phyloP scores from a whole-genome alignment of 2,329 filamentous ascomycete species.

The Phialemoniopsis sp. region DNA sequence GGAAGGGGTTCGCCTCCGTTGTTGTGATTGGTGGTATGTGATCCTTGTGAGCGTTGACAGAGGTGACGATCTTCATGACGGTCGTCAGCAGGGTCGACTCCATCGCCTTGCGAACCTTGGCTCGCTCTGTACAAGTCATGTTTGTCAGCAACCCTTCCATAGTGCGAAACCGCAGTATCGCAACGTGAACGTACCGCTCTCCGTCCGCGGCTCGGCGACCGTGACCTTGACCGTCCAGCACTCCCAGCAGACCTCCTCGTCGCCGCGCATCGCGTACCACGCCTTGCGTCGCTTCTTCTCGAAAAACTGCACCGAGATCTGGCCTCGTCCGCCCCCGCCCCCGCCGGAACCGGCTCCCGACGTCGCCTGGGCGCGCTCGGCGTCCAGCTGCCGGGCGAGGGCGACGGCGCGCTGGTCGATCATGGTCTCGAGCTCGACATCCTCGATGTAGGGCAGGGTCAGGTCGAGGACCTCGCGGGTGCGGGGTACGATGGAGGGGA shows the following conservation, averaged over 20 bases:
- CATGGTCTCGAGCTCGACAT: constrained; percentile 86
- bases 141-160: neutral
- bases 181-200: constrained; percentile 63
- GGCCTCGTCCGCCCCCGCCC: constrained; percentile 45
- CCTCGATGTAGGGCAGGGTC: constrained; percentile 82
- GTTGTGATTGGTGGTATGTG: constrained; percentile 97
- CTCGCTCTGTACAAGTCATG: constrained; percentile 56
- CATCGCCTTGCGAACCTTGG: constrained; percentile 87
- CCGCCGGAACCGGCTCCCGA: constrained; percentile 5
- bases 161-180: neutral
- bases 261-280: constrained; percentile 67
- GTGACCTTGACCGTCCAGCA: constrained; percentile 91
- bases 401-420: constrained; percentile 83
- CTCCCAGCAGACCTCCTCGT: constrained; percentile 97
- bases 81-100: constrained; percentile 83
- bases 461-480: constrained; percentile 89
- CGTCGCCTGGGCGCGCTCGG: constrained; percentile 36
- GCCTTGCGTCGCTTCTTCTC: constrained; percentile 84
- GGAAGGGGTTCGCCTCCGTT: constrained; percentile 87
- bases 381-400: constrained; percentile 72
- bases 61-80: constrained; percentile 83
- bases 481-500: constrained; percentile 76
- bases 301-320: constrained; percentile 87
- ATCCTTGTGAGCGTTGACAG: constrained; percentile 84
- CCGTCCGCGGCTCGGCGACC: constrained; percentile 83